Evolutionary conservation across 2,329 filamentous ascomycete species (phyloP), one percentile per base, ranked within the genome.

Genomic region (Rachicladosporium sp.): DNA sequence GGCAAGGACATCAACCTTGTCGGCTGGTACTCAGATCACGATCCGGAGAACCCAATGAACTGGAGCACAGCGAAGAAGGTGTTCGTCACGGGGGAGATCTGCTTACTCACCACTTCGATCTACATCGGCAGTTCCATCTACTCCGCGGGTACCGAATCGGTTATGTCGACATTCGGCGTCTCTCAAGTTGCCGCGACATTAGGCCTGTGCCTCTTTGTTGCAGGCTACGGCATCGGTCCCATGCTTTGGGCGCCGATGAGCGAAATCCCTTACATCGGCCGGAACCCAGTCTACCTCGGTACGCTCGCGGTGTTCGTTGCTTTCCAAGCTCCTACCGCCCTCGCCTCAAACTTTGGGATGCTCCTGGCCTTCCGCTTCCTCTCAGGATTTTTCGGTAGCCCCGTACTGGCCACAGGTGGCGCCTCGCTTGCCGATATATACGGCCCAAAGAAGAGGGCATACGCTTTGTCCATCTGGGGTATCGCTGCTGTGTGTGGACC

Each of bases 101-200:
- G 63, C 38, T 41, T 71, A 9, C 59, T 69, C 40, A 71, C 67
- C 0, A 65, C 69, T 33, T 57, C 61, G 3, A 62, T 72, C 31
- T 73, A 73, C 49, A 61, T 66, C 21, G 67, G 66, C 6, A 67
- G 65, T 3, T 60, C 68, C 0, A 69, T 73, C n/a, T 73, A 71
- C 46, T 63, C 64, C 0, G 59, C 68, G 0, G 65, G 67, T 12
- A 55, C 63, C 5, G 33, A 46, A 3, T 52, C 55, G 2, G 50
- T 73, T n/a, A 57, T 58, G 43, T 42, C 58, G n/a, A 49, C 54
- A 5, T 72, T 72, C 43, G 56, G 57, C 3, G 62, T 69, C 2
- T 59, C 56, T 29, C 48, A 52, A 4, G 59, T 63, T 8, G 66
- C 60, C 7, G 65, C 66, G 0, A 60, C 60, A 0, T 55, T 72